Conservation (phyloP, 352 stramenopile genomes). For the Aphanomyces cochlioides region DNA sequence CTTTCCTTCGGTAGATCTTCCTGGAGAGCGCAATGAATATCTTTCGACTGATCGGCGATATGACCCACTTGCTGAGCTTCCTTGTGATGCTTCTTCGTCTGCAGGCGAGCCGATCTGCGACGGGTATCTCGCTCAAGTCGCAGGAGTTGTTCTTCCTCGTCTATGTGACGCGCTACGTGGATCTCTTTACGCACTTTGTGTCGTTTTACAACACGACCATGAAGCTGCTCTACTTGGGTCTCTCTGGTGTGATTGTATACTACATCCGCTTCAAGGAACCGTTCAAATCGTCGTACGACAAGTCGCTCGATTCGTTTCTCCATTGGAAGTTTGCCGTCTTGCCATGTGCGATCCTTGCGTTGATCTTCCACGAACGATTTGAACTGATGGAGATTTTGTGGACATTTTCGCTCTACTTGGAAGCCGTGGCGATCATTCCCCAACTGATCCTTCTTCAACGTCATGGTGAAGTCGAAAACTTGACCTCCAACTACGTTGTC, state of each 20-base stretch:
- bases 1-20: not conserved
- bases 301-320: constrained; percentile 98
- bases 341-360: constrained; percentile 93
- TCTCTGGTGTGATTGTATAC: constrained; percentile 97
- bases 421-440: constrained; percentile 97
- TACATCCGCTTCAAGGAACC: constrained; percentile 95
- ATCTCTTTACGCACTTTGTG: constrained; percentile 96
- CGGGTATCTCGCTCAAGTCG: constrained; percentile 41
- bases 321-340: constrained; percentile 97
- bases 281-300: constrained; percentile 98
- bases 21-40: constrained; percentile 81
- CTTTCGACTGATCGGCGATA: constrained; percentile 98
- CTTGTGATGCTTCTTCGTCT: constrained; percentile 97
- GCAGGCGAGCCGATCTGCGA: constrained; percentile 72
- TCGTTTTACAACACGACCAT: constrained; percentile 98
- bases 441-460: constrained; percentile 99
- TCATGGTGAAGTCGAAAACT: constrained; percentile 97
- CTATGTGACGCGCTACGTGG: constrained; percentile 97
- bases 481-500: constrained; percentile 99
- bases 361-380: constrained; percentile 94
- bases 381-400: constrained; percentile 93
- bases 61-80: constrained; percentile 99
- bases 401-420: constrained; percentile 99
- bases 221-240: constrained; percentile 98
- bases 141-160: constrained; percentile 99